phyloP scores from a whole-genome alignment of 805 yeast species.

The Candida manassasensis region DNA sequence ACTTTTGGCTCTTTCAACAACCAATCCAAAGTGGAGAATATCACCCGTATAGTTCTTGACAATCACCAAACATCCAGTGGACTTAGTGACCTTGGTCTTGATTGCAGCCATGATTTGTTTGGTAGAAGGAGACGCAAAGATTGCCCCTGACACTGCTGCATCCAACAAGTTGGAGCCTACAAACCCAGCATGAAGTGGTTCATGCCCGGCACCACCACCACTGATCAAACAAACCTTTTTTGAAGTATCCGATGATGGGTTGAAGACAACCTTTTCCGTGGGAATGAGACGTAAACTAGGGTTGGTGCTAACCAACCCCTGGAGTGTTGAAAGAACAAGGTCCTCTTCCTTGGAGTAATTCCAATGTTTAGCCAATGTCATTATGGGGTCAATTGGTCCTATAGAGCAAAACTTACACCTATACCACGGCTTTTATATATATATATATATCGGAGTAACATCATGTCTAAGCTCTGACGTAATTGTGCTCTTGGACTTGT shows the following conservation, averaged over 20 bases:
- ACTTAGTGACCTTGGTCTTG: constrained; percentile 47
- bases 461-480: no score
- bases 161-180: constrained; percentile 80
- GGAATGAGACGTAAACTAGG: constrained; percentile 53
- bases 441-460: no score
- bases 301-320: constrained; percentile 50
- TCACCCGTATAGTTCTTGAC: constrained; percentile 96
- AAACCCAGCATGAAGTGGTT: constrained; percentile 89
- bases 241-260: constrained; percentile 30
- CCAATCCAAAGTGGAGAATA: constrained; percentile 85
- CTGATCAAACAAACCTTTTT: constrained; percentile 68
- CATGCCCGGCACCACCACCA: constrained; percentile 97
- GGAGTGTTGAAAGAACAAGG: constrained; percentile 43
- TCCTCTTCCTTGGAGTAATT: constrained; percentile 39
- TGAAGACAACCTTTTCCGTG: constrained; percentile 51
- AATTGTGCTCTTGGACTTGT: no score
- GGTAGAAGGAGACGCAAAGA: constrained; percentile 95
- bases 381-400: constrained; percentile 8
- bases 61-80: constrained; percentile 67
- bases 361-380: constrained; percentile 46
- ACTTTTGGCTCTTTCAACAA: constrained; percentile 81
- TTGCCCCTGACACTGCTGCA: constrained; percentile 84
- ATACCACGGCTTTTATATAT: no score
- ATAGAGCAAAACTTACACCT: no score
- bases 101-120: constrained; percentile 75